Evolutionary conservation across 2,329 filamentous ascomycete genomes (phyloP).

Genomic region (Fusarium concolor): DNA sequence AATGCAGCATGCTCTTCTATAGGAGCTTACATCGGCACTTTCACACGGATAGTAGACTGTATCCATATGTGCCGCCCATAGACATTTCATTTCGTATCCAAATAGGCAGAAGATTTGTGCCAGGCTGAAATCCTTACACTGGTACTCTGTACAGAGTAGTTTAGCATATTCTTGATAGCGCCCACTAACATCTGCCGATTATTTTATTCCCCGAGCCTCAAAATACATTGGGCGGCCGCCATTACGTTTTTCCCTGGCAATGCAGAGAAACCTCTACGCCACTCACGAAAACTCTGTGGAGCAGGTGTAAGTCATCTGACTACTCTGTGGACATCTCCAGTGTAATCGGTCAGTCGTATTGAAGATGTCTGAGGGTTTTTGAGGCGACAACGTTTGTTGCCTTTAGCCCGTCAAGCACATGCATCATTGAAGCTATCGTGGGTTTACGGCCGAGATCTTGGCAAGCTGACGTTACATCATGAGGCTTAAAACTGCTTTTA

Average conservation of each 20-base stretch:
- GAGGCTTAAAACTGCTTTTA: background rate
- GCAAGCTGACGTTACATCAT: background rate
- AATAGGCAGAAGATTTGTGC: background rate
- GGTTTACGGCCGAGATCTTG: background rate
- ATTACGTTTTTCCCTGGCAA: background rate
- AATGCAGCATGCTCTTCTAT: background rate
- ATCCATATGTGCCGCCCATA: background rate
- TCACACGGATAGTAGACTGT: background rate
- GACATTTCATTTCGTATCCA: background rate
- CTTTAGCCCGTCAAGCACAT: background rate
- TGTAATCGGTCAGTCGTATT: no score
- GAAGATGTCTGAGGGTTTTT: background rate
- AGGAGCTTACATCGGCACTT: background rate
- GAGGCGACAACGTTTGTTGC: background rate
- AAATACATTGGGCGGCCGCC: background rate
- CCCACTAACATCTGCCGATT: conserved; percentile 6
- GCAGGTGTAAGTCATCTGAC: no score
- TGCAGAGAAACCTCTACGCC: background rate
- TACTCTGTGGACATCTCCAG: background rate
- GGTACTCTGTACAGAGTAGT: background rate
- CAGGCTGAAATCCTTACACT: background rate
- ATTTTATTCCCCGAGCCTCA: background rate
- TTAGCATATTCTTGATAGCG: background rate
- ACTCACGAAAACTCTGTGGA: background rate
- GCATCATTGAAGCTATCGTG: conserved; percentile 3